A percentile compares a stretch with the other conserved stretches of the same genome.
Evolutionary conservation across 2,329 filamentous ascomycete genomes (phyloP).

Genomic region (Talaromyces sp.): DNA sequence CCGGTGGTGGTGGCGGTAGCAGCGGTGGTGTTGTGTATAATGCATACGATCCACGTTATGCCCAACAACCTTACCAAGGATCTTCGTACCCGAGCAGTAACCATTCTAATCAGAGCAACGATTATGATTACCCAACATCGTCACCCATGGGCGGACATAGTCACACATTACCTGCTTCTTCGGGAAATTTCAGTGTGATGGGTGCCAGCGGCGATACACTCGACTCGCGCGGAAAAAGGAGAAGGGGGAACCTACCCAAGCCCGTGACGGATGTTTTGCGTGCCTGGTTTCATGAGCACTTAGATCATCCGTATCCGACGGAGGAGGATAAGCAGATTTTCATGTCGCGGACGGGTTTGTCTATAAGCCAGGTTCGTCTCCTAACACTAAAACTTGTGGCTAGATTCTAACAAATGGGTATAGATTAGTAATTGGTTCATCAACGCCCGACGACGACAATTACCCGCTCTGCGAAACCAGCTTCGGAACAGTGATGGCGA

Average conservation of each 20-base stretch:
- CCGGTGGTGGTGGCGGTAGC: constrained; percentile 15
- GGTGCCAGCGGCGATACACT: constrained; percentile 37
- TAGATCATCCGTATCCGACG: constrained; percentile 78
- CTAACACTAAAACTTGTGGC: background rate
- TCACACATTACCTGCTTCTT: constrained; percentile 22
- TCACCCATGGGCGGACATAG: constrained; percentile 19
- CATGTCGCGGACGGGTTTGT: constrained; percentile 70
- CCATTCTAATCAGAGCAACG: constrained; percentile 28
- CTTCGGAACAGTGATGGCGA: constrained; percentile 35
- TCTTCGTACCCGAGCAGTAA: constrained; percentile 20
- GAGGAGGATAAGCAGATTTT: constrained; percentile 84
- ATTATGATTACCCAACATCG: constrained; percentile 31
- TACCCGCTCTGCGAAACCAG: constrained; percentile 46
- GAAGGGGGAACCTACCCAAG: constrained; percentile 85
- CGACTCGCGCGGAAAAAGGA: constrained; percentile 48
- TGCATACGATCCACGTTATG: constrained; percentile 1
- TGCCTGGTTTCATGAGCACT: constrained; percentile 73
- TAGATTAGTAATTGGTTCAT: constrained; percentile 56
- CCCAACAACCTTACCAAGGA: constrained; percentile 24
- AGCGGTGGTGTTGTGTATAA: constrained; percentile 16
- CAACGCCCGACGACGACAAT: constrained; percentile 48
- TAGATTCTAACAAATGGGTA: no score
- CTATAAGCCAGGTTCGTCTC: constrained; percentile 60
- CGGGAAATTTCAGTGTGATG: constrained; percentile 39
- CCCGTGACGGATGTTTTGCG: constrained; percentile 79